Evolutionary conservation across 495 filamentous ascomycete genomes (phyloP).

Genomic region (Xylaria telfairii): DNA sequence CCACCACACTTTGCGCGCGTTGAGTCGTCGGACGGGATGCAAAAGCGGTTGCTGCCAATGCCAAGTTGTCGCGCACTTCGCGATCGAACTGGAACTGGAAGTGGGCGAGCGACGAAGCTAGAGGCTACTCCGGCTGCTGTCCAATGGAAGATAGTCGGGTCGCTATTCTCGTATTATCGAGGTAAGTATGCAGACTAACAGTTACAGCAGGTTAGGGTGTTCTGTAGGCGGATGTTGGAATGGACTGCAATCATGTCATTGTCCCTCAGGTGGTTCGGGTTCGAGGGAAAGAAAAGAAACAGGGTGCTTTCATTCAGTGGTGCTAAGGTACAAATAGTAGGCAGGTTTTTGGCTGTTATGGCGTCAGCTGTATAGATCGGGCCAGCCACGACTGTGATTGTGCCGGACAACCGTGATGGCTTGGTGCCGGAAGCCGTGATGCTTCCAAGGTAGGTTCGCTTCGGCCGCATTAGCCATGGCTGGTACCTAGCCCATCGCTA

Average conservation of each 20-base stretch:
- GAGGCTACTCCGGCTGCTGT: too few species aligned
- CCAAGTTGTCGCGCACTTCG: slow-evolving; percentile 7
- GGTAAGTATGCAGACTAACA: neutral
- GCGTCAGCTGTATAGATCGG: neutral
- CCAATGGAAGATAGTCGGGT: too few species aligned
- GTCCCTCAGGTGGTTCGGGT: too few species aligned
- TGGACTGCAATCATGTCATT: neutral
- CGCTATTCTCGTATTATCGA: neutral
- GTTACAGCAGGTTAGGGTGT: neutral
- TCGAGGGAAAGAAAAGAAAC: neutral
- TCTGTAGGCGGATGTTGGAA: neutral
- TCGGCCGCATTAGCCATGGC: neutral
- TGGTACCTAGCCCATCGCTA: neutral
- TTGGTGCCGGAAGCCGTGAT: slow-evolving; percentile 23
- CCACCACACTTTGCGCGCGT: slow-evolving; percentile 12
- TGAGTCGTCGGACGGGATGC: slow-evolving; percentile 7
- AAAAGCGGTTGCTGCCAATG: too few species aligned
- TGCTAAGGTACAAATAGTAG: neutral
- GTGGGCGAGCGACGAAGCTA: slow-evolving; percentile 1
- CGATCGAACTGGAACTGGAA: neutral
- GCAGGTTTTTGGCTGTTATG: slow-evolving; percentile 2
- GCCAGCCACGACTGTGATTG: slow-evolving; percentile 2
- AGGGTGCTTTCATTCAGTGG: neutral
- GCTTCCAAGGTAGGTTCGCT: neutral
- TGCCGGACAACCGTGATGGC: slow-evolving; percentile 17